phyloP scores from a whole-genome alignment of 1,139 yeast genomes.

The Candida neerlandica region DNA sequence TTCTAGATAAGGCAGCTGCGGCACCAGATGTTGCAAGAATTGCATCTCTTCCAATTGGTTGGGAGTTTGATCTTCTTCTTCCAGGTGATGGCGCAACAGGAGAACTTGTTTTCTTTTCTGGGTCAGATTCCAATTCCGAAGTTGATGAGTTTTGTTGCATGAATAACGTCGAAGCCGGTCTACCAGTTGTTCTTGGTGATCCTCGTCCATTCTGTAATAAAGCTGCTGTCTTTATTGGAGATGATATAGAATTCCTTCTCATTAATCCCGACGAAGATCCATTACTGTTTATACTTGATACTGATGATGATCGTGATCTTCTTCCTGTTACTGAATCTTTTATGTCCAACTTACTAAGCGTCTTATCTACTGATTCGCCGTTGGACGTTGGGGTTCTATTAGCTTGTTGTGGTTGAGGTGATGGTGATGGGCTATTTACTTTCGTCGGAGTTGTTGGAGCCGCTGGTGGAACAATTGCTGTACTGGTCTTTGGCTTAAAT shows the following conservation, averaged over 20 bases:
- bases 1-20: constrained; percentile 34
- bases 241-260: constrained; percentile 21
- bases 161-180: constrained; percentile 35
- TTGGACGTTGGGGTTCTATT: constrained; percentile 1
- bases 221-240: constrained; percentile 24
- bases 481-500: constrained; percentile 8
- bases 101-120: constrained; percentile 11
- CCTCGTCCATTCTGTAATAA: constrained; percentile 12
- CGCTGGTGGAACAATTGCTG: background rate
- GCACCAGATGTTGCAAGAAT: constrained; percentile 36
- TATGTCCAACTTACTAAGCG: constrained; percentile 20
- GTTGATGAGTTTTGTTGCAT: constrained; percentile 25
- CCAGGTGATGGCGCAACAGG: constrained; percentile 12
- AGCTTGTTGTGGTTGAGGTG: constrained; percentile 4
- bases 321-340: constrained; percentile 18
- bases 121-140: constrained; percentile 12
- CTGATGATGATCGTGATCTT: constrained; percentile 32
- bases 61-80: constrained; percentile 40
- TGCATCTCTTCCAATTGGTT: constrained; percentile 28
- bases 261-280: constrained; percentile 15
- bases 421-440: background rate
- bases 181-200: constrained; percentile 15
- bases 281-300: constrained; percentile 28
- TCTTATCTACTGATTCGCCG: constrained; percentile 1
- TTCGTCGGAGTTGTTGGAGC: background rate